Percentiles rank a stretch among this genome's conserved stretches.
Evolutionary conservation across 805 yeast genomes (phyloP).

Genomic region (Sungouiella blattae): DNA sequence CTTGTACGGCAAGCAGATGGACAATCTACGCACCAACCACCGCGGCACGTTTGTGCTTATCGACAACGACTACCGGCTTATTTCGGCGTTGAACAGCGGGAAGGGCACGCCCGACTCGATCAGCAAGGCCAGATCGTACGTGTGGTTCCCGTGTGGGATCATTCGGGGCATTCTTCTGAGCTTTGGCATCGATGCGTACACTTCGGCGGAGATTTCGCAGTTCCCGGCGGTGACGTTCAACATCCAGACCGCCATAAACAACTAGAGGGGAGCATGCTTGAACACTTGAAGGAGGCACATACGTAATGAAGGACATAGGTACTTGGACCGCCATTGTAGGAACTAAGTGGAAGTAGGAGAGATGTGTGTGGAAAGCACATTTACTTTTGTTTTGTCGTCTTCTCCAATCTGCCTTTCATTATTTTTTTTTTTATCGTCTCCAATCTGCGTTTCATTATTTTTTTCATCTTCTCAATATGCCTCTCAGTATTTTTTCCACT

Average conservation of each 20-base stretch:
- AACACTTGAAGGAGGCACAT: no score
- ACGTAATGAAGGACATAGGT: no score
- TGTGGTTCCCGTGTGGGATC: conserved; percentile 75
- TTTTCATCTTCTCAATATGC: no score
- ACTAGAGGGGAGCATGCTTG: conserved; percentile 19
- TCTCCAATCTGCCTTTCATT: no score
- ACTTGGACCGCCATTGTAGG: no score
- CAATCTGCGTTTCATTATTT: no score
- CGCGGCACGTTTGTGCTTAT: conserved; percentile 78
- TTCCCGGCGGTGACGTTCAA: conserved; percentile 72
- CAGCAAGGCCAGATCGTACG: conserved; percentile 43
- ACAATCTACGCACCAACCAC: conserved; percentile 88
- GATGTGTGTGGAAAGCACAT: no score
- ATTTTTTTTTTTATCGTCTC: no score
- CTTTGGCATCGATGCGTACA: conserved; percentile 64
- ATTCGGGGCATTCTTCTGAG: conserved; percentile 69
- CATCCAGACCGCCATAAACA: conserved; percentile 53
- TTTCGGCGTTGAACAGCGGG: conserved; percentile 48
- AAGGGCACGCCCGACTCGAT: conserved; percentile 43
- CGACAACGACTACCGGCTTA: conserved; percentile 59
- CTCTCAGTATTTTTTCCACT: no score
- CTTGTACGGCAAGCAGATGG: conserved; percentile 82
- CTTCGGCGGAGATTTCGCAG: conserved; percentile 58
- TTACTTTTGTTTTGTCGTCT: no score
- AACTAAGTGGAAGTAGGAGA: no score